phyloP scores from a whole-genome alignment of 1,284 basidiomycete species.

The Ganoderma boninense region DNA sequence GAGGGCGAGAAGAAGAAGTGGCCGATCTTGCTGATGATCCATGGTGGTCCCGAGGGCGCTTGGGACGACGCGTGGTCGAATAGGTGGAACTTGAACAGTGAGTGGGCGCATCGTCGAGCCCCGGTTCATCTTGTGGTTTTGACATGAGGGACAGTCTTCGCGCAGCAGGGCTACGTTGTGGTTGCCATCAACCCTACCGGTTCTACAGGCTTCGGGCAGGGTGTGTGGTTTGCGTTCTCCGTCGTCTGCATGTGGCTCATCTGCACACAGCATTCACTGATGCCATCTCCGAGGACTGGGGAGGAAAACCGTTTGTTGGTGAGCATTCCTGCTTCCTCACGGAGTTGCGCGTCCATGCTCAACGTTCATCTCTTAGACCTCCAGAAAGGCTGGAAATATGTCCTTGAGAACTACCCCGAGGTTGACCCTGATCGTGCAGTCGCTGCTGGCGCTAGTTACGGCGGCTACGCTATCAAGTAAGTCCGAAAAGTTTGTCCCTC shows the following conservation, averaged over 20 bases:
- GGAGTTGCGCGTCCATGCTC: background rate
- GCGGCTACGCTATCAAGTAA: constrained; percentile 87
- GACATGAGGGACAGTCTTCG: constrained; percentile 60
- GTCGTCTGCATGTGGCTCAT: background rate
- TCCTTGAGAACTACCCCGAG: constrained; percentile 77
- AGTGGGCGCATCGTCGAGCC: constrained; percentile 17
- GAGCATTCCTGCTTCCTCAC: background rate
- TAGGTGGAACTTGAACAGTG: constrained; percentile 89
- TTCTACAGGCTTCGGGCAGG: constrained; percentile 88
- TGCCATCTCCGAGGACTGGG: constrained; percentile 82
- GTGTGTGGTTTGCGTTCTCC: constrained; percentile 43
- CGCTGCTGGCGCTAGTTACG: constrained; percentile 84
- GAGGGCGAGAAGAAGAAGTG: constrained; percentile 74
- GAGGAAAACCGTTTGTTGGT: constrained; percentile 80
- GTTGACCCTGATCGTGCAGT: constrained; percentile 85
- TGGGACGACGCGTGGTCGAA: constrained; percentile 89
- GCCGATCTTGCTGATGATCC: constrained; percentile 78
- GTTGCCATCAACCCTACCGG: constrained; percentile 91
- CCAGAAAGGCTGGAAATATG: constrained; percentile 77
- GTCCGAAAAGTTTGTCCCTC: constrained; percentile 26
- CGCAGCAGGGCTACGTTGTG: constrained; percentile 86
- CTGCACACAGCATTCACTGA: constrained; percentile 75
- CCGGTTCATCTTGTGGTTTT: background rate
- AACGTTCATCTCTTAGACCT: constrained; percentile 57
- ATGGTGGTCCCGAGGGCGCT: constrained; percentile 83